Evolutionary conservation across 768 basidiomycete genomes (phyloP).

Genomic region (Tylopilus felleus): DNA sequence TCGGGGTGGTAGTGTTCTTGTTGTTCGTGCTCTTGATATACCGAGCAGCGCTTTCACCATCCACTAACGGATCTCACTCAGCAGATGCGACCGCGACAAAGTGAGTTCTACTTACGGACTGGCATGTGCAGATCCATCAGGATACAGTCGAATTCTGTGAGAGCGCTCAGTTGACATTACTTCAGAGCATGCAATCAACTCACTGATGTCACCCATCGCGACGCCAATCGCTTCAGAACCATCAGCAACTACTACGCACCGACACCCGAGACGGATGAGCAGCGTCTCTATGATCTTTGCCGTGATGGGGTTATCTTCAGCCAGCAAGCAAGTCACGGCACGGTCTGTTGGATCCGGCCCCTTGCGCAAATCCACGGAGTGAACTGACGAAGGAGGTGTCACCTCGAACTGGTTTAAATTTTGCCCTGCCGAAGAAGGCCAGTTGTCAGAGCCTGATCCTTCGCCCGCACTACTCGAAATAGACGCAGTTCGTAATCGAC

Average conservation of each 20-base stretch:
- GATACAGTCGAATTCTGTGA: slow-evolving; percentile 88
- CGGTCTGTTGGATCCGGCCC: slow-evolving; percentile 78
- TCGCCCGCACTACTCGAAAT: slow-evolving; percentile 81
- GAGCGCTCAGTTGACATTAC: slow-evolving; percentile 4
- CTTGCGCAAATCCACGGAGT: slow-evolving; percentile 75
- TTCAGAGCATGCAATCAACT: slow-evolving; percentile 31
- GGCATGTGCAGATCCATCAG: slow-evolving; percentile 97
- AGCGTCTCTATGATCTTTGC: slow-evolving; percentile 96
- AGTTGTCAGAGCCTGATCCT: slow-evolving; percentile 72
- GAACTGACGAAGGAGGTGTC: slow-evolving; percentile 82
- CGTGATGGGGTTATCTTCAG: slow-evolving; percentile 97
- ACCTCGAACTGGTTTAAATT: slow-evolving; percentile 50
- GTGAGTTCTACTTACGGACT: slow-evolving; percentile 55
- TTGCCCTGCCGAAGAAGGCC: slow-evolving; percentile 57
- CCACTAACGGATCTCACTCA: slow-evolving; percentile 48
- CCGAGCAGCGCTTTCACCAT: slow-evolving; percentile 93
- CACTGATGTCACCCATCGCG: slow-evolving; percentile 96
- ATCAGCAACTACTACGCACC: slow-evolving; percentile 92
- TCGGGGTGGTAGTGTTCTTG: slow-evolving; percentile 91
- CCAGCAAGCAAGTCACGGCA: slow-evolving; percentile 89
- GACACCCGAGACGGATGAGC: slow-evolving; percentile 89
- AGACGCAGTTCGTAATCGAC: slow-evolving; percentile 82
- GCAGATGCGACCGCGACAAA: not conserved
- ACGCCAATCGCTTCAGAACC: slow-evolving; percentile 97
- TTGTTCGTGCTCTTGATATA: slow-evolving; percentile 97